phyloP scores from a whole-genome alignment of 2,329 filamentous ascomycete species.

The Pseudopyrenochaeta lycopersici region DNA sequence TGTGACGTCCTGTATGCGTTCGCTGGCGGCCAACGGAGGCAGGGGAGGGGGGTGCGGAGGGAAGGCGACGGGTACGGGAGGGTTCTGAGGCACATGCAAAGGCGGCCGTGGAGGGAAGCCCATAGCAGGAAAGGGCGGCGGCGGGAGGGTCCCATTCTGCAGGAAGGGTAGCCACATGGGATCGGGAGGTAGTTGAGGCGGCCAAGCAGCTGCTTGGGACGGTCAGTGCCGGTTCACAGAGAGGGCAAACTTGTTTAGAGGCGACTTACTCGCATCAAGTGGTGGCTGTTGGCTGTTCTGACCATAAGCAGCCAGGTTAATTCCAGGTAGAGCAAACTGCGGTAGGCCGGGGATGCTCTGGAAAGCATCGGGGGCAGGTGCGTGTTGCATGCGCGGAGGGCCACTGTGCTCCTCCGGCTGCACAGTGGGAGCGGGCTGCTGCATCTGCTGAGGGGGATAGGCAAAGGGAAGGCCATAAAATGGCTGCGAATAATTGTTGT shows the following conservation, averaged over 20 bases:
- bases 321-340: constrained; percentile 25
- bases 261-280: constrained; percentile 20
- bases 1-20: constrained; percentile 41
- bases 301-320: constrained; percentile 32
- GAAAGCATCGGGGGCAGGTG: constrained; percentile 21
- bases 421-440: constrained; percentile 7
- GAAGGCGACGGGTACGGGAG: constrained; percentile 23
- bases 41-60: constrained; percentile 16
- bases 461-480: constrained; percentile 34
- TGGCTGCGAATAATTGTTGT: constrained; percentile 40
- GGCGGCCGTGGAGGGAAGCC: constrained; percentile 26
- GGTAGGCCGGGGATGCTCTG: constrained; percentile 17
- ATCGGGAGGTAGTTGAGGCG: constrained; percentile 33
- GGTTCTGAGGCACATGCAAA: constrained; percentile 28
- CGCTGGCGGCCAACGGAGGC: constrained; percentile 18
- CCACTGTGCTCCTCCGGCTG: constrained; percentile 14
- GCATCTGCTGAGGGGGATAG: constrained; percentile 22
- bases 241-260: not conserved
- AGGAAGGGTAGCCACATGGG: constrained; percentile 43
- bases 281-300: constrained; percentile 36
- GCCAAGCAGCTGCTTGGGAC: constrained; percentile 26
- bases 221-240: constrained; percentile 2
- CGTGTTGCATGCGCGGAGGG: constrained; percentile 19
- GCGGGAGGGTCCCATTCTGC: constrained; percentile 31
- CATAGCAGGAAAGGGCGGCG: constrained; percentile 31